Base-by-base conservation (phyloP, 495 filamentous ascomycete genomes). In the Trichoderma reesei region DNA sequence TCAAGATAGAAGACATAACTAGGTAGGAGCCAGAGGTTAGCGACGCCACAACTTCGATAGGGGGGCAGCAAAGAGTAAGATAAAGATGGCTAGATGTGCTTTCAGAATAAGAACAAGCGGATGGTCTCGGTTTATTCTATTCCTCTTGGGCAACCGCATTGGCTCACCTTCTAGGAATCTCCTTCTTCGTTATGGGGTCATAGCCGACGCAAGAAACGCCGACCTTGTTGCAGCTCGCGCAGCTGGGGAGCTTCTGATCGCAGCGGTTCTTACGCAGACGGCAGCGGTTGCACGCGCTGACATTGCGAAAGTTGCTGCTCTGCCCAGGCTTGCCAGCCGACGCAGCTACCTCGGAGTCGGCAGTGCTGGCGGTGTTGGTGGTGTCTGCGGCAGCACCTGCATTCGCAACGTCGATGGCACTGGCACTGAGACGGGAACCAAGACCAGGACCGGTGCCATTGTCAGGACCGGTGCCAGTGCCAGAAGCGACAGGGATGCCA, bases 1-100 rank as follows among this genome's bases (percentile, higher is more conserved):
- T 98, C 93, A 41, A 97, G 84, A 70, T 96, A 96, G 76, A 88
- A 95, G 38, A 97, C 91, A 77, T 98, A 98, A 69, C 91, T 95
- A 64, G 63, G 26, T 26, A 26, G 31, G 37, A 61, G 26, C 9
- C 14, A 5, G 6, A 0, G 9, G 13, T 73, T 63, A 75, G 72
- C 62, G 61, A 38, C 61, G 42, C 37, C 62, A 33, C 63, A 38
- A 34, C 56, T 54, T 54, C 46, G 34, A n/a, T 16, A n/a, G n/a
- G 33, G 26, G 26, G 13, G 7, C 26, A 34, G 34, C 11, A 31
- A 34, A 34, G 4, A 0, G 3, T 1, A 34, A 14, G 14, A 51
- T 41, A 26, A 16, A 39, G 51, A 33, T 16, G 11, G 1, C 11
- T 10, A 56, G 51, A 56, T 3, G 13, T 13, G 26, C 14, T 33